Evolutionary conservation across 768 basidiomycete species (phyloP).

Genomic region (Kwoniella europaea): DNA sequence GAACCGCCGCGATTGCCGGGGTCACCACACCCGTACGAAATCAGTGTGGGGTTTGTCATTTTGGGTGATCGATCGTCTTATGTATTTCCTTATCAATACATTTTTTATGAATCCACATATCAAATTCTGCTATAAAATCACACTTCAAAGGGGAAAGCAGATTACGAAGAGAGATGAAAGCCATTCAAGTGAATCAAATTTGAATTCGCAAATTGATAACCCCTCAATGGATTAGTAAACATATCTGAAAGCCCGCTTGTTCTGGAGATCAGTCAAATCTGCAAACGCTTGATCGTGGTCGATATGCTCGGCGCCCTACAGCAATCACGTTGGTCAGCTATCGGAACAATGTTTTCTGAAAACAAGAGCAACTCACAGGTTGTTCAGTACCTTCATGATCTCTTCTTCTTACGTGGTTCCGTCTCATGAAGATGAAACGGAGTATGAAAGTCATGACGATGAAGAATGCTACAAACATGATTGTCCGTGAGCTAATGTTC

Average conservation of each 20-base stretch:
- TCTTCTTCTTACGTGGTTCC: constrained; percentile 54
- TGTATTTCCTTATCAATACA: too few relatives aligned
- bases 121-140: too few relatives aligned
- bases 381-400: constrained; percentile 20
- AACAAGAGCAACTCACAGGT: constrained; percentile 5
- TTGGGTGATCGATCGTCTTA: too few relatives aligned
- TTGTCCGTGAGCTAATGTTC: neutral
- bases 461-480: constrained; percentile 54
- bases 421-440: constrained; percentile 62
- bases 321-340: neutral
- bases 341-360: neutral
- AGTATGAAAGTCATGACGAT: constrained; percentile 60
- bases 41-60: too few relatives aligned
- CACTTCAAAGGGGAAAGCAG: neutral
- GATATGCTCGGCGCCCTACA: constrained; percentile 24
- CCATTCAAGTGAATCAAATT: neutral
- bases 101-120: too few relatives aligned
- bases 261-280: constrained; percentile 64
- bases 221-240: constrained; percentile 22
- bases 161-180: neutral
- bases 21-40: too few relatives aligned
- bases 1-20: too few relatives aligned
- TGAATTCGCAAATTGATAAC: too few relatives aligned
- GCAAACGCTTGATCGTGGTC: constrained; percentile 62
- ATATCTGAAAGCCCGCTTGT: constrained; percentile 60